phyloP scores from a whole-genome alignment of 2,329 filamentous ascomycete genomes.

The Fusarium sp. region DNA sequence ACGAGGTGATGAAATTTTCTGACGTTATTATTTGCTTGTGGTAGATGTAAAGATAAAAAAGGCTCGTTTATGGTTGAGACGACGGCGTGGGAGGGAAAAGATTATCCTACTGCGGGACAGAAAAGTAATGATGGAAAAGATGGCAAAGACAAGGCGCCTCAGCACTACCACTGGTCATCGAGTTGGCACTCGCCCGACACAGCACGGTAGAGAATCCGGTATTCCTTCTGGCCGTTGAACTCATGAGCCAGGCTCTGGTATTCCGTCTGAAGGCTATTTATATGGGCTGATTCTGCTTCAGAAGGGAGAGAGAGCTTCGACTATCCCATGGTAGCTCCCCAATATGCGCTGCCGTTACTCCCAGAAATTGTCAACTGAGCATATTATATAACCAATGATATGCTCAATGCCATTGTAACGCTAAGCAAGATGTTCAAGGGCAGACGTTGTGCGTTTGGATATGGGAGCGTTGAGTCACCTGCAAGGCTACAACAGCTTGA shows the following conservation, averaged over 20 bases:
- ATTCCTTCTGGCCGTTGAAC: neutral
- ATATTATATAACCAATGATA: too few species aligned
- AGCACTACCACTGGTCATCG: constrained; percentile 55
- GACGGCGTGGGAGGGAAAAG: constrained; percentile 71
- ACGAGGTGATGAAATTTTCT: constrained; percentile 1
- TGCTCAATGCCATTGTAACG: neutral
- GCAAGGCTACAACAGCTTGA: constrained; percentile 7
- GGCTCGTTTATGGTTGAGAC: constrained; percentile 74
- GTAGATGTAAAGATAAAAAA: constrained; percentile 71
- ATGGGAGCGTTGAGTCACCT: constrained; percentile 4
- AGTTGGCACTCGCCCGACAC: constrained; percentile 55
- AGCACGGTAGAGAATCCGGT: constrained; percentile 32
- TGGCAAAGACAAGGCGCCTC: constrained; percentile 31
- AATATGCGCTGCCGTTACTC: too few species aligned
- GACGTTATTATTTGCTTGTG: constrained; percentile 22
- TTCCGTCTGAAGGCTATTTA: neutral
- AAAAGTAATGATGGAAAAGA: constrained; percentile 35
- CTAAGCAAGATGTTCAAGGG: neutral
- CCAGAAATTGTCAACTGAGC: too few species aligned
- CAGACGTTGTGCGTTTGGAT: neutral
- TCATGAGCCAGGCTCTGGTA: neutral
- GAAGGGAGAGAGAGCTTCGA: neutral
- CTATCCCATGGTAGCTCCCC: neutral
- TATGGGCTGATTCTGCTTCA: neutral
- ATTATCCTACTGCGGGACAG: constrained; percentile 24